phyloP scores from a whole-genome alignment of 2,329 filamentous ascomycete species.

The Cladosporium sp. region DNA sequence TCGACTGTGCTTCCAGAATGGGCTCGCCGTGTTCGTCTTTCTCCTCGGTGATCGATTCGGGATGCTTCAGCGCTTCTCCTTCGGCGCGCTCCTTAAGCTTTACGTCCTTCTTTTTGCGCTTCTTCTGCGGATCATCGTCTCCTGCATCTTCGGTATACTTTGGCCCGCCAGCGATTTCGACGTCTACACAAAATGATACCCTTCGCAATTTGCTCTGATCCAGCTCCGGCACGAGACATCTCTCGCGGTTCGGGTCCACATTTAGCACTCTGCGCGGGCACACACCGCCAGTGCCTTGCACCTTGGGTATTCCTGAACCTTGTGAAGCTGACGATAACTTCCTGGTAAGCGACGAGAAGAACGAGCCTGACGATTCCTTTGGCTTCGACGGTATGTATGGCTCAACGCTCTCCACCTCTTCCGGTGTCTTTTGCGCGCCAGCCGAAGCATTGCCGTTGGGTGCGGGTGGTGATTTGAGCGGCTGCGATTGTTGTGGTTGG shows the following conservation, averaged over 20 bases:
- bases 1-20: slow-evolving; percentile 16
- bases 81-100: slow-evolving; percentile 67
- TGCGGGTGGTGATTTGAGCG: slow-evolving; percentile 27
- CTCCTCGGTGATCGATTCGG: slow-evolving; percentile 56
- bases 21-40: slow-evolving; percentile 52
- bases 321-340: slow-evolving; percentile 67
- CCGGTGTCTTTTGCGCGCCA: slow-evolving; percentile 22
- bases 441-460: slow-evolving; percentile 54
- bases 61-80: slow-evolving; percentile 70
- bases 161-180: slow-evolving; percentile 89
- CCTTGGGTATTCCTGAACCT: slow-evolving; percentile 47
- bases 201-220: slow-evolving; percentile 77
- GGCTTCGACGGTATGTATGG: slow-evolving; percentile 76
- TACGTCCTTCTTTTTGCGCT: slow-evolving; percentile 63
- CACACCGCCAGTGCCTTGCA: slow-evolving; percentile 63
- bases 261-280: slow-evolving; percentile 84
- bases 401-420: slow-evolving; percentile 41
- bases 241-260: slow-evolving; percentile 74
- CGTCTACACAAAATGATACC: slow-evolving; percentile 94
- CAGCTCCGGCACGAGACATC: slow-evolving; percentile 77
- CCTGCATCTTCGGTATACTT: slow-evolving; percentile 67
- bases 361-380: slow-evolving; percentile 64
- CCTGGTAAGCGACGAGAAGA: slow-evolving; percentile 78
- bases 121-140: slow-evolving; percentile 47
- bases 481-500: slow-evolving; percentile 17